Conservation (phyloP, 1,139 yeast genomes). For the Yamadazyma diospyri region DNA sequence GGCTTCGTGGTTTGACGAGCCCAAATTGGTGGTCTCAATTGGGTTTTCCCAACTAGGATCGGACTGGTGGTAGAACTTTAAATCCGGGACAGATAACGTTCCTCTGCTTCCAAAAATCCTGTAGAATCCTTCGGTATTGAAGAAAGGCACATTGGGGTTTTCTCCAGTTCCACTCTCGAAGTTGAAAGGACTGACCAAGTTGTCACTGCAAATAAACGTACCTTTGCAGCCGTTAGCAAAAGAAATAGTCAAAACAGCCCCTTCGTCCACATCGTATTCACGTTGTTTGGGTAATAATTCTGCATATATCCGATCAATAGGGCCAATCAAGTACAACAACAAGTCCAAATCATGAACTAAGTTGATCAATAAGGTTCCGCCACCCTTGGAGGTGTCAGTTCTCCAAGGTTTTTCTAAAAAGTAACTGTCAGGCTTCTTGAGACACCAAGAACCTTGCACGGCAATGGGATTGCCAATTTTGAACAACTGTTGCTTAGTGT, state of each 20-base stretch:
- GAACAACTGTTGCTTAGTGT: constrained; percentile 28
- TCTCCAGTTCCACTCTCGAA: constrained; percentile 42
- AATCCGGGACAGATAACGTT: constrained; percentile 36
- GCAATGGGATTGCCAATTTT: constrained; percentile 33
- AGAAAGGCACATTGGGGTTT: constrained; percentile 35
- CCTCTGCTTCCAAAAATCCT: constrained; percentile 37
- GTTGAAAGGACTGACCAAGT: constrained; percentile 37
- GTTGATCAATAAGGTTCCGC: constrained; percentile 38
- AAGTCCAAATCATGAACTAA: constrained; percentile 41
- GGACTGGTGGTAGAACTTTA: constrained; percentile 32
- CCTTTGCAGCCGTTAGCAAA: constrained; percentile 35
- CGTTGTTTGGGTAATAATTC: constrained; percentile 34
- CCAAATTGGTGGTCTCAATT: constrained; percentile 23
- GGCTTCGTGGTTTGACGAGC: constrained; percentile 1
- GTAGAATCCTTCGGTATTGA: constrained; percentile 30
- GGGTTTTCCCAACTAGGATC: constrained; percentile 30
- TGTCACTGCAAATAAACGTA: constrained; percentile 38
- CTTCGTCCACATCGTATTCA: constrained; percentile 35
- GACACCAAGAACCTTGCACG: constrained; percentile 39
- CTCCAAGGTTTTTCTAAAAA: constrained; percentile 36
- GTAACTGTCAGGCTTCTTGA: constrained; percentile 32
- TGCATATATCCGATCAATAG: constrained; percentile 35
- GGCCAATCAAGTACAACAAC: constrained; percentile 36
- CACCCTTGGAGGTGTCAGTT: constrained; percentile 29
- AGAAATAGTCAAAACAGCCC: constrained; percentile 33